phyloP scores from a whole-genome alignment of 2,329 filamentous ascomycete genomes.

The Fonsecaea multimorphosa region DNA sequence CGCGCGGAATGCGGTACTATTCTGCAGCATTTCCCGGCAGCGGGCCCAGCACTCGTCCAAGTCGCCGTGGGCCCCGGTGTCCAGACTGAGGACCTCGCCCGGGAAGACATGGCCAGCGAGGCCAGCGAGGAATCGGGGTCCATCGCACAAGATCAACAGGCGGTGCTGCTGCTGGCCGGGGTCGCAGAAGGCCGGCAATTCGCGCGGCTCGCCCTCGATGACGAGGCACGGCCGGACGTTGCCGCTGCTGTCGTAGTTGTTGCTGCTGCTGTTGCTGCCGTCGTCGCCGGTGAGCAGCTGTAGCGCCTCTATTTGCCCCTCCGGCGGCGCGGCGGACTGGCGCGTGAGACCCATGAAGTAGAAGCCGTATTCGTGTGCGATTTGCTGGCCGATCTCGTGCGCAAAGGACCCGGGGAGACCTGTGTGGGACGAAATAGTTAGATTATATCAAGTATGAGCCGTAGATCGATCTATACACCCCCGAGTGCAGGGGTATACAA shows the following conservation, averaged over 20 bases:
- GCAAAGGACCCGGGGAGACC: not conserved
- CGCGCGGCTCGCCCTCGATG: not conserved
- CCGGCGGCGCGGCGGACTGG: not conserved
- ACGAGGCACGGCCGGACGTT: too few species aligned
- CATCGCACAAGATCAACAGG: not conserved
- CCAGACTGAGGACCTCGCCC: not conserved
- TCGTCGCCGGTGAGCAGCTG: too few species aligned
- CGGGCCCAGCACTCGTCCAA: not conserved
- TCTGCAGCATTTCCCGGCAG: not conserved
- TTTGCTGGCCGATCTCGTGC: not conserved
- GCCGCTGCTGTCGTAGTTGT: not conserved
- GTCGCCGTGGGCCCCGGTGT: not conserved
- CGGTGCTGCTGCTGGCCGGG: not conserved
- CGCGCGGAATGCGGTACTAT: not conserved
- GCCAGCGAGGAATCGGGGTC: not conserved
- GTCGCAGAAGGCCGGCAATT: not conserved
- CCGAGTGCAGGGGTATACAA: too few species aligned
- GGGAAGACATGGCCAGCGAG: too few species aligned
- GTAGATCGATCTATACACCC: too few species aligned
- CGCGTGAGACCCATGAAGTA: not conserved
- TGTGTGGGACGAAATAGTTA: not conserved
- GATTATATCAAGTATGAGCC: too few species aligned
- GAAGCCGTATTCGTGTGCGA: not conserved
- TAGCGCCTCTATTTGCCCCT: not conserved
- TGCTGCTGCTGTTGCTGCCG: too few species aligned